A percentile compares a stretch with the other conserved stretches of the same genome.
These are phyloP conservation scores for Macadamia tetraphylla DNA, from an alignment of 164 flowering plant genomes.

Conservation along the genomic window DNA sequence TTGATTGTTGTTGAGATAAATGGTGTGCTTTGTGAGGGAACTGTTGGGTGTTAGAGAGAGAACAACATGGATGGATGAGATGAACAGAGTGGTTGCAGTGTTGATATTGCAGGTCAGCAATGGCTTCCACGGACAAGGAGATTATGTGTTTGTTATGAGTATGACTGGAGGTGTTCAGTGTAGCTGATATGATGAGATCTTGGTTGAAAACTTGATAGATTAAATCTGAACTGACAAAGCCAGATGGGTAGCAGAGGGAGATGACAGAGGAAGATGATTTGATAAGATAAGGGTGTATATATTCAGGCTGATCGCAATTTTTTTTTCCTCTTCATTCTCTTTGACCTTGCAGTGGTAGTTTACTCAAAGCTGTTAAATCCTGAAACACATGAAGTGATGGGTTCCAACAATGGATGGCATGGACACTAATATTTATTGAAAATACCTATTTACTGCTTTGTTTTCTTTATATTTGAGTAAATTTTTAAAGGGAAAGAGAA, in stretches of 20 bases:
- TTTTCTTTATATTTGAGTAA: too few species aligned
- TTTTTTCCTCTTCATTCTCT: slow-evolving; percentile 10
- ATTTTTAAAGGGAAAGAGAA: too few species aligned
- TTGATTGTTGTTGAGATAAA: slow-evolving; percentile 58
- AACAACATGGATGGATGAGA: slow-evolving; percentile 5
- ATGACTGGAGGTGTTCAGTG: slow-evolving; percentile 1
- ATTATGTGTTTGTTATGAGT: slow-evolving; percentile 29
- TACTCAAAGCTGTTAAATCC: too few species aligned
- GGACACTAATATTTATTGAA: too few species aligned
- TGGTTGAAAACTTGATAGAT: slow-evolving; percentile 51
- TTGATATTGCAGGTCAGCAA: slow-evolving; percentile 47
- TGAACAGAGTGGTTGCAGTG: slow-evolving; percentile 47
- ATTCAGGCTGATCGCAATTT: slow-evolving; percentile 86
- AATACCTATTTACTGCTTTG: too few species aligned
- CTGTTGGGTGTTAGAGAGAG: slow-evolving; percentile 35
- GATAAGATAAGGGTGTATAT: slow-evolving; percentile 85
- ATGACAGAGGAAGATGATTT: slow-evolving; percentile 57
- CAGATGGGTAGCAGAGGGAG: slow-evolving; percentile 70
- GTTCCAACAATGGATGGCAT: too few species aligned
- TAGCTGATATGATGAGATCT: slow-evolving; percentile 59
- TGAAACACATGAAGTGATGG: too few species aligned
- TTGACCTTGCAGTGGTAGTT: too few species aligned
- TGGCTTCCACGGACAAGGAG: slow-evolving; percentile 81
- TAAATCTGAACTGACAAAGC: slow-evolving; percentile 41
- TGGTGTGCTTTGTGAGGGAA: slow-evolving; percentile 8